Conservation (phyloP, 768 basidiomycete genomes). For the Suillus bovinus region DNA sequence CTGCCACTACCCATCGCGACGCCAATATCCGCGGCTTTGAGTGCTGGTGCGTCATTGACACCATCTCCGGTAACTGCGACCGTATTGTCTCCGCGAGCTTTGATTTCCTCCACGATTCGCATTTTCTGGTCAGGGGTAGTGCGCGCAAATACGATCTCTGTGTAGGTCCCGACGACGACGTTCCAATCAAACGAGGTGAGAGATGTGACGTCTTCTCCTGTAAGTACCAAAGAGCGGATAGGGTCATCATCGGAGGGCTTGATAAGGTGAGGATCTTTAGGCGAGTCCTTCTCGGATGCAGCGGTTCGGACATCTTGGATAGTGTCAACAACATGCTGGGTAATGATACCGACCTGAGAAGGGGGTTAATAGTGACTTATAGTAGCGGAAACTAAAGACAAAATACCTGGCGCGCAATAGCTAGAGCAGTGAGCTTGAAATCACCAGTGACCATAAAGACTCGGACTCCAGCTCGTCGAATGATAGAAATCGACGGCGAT, state of each 20-base stretch:
- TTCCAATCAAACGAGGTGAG: slow-evolving; percentile 36
- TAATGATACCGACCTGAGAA: slow-evolving; percentile 37
- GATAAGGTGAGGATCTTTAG: slow-evolving; percentile 16
- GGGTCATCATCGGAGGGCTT: slow-evolving; percentile 36
- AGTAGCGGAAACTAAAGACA: slow-evolving; percentile 9
- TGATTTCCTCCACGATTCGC: slow-evolving; percentile 48
- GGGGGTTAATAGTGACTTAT: neutral
- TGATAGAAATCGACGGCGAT: slow-evolving; percentile 42
- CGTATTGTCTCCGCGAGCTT: slow-evolving; percentile 38
- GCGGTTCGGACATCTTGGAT: slow-evolving; percentile 20
- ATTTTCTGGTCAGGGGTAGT: slow-evolving; percentile 53
- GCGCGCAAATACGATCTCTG: slow-evolving; percentile 45
- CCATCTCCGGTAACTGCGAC: slow-evolving; percentile 53
- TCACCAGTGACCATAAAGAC: slow-evolving; percentile 54
- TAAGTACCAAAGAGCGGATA: slow-evolving; percentile 36
- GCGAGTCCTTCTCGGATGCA: slow-evolving; percentile 20
- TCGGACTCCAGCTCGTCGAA: slow-evolving; percentile 46
- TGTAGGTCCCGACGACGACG: slow-evolving; percentile 29
- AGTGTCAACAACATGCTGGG: slow-evolving; percentile 31
- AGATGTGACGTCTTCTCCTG: slow-evolving; percentile 37
- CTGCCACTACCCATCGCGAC: slow-evolving; percentile 42
- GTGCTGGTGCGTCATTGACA: slow-evolving; percentile 43
- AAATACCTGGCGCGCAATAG: slow-evolving; percentile 42
- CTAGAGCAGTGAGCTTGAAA: slow-evolving; percentile 46
- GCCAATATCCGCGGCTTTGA: slow-evolving; percentile 49